Percentiles rank a stretch among this genome's conserved stretches.
These are phyloP conservation scores for Eucalyptus tenuipes DNA, from an alignment of 345 rosid species.

Conservation along the genomic window DNA sequence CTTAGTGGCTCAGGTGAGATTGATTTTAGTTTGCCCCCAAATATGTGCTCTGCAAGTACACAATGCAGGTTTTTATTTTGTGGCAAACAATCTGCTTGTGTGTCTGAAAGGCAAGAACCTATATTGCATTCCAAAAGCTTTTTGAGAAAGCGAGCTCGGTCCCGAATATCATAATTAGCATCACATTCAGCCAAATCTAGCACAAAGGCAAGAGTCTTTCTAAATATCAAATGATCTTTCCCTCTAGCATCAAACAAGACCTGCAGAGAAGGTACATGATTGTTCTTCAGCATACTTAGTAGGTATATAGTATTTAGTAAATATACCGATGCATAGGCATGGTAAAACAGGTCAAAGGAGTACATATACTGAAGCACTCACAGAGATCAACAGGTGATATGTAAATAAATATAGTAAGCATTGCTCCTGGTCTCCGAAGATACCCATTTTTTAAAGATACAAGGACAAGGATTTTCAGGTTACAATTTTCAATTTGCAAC, in stretches of 20 bases:
- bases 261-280: conserved; percentile 12
- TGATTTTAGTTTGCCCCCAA: conserved; percentile 37
- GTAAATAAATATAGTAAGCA: neutral
- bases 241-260: conserved; percentile 36
- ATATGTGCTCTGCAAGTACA: conserved; percentile 45
- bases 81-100: conserved; percentile 16
- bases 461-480: neutral
- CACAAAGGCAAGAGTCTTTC: conserved; percentile 48
- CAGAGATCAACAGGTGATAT: neutral
- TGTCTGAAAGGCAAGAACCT: conserved; percentile 21
- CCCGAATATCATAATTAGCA: conserved; percentile 79
- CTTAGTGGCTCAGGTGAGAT: conserved; percentile 21
- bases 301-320: neutral
- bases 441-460: neutral
- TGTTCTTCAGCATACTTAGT: neutral
- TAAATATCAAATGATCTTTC: conserved; percentile 38
- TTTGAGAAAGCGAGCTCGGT: conserved; percentile 72
- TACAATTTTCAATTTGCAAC: neutral
- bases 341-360: neutral
- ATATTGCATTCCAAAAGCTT: conserved; percentile 32
- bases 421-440: neutral
- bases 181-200: conserved; percentile 87
- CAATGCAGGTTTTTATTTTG: conserved; percentile 16
- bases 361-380: neutral
- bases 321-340: neutral